Evolutionary conservation across 768 basidiomycete species (phyloP).

Genomic region (Russula sp.): DNA sequence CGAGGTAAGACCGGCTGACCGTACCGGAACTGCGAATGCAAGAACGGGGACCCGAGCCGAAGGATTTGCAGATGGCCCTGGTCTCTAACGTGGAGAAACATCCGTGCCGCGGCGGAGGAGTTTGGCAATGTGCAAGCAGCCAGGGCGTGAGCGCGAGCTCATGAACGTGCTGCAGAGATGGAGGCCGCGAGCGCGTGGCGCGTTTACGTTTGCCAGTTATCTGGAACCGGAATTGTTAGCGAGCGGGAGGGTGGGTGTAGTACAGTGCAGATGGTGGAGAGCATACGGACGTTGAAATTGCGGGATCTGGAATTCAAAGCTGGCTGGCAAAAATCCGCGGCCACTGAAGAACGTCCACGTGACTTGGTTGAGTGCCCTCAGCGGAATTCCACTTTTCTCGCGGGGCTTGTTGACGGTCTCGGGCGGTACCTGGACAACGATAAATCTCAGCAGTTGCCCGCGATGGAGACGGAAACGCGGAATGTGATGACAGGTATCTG

Average conservation of each 20-base stretch:
- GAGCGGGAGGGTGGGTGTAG: constrained; percentile 30
- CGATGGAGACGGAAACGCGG: constrained; percentile 29
- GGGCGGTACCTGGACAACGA: constrained; percentile 29
- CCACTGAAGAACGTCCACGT: constrained; percentile 41
- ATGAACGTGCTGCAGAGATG: constrained; percentile 27
- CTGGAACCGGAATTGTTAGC: constrained; percentile 47
- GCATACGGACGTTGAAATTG: constrained; percentile 20
- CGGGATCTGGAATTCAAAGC: no score
- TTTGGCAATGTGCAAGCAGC: not conserved
- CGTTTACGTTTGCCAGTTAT: constrained; percentile 28
- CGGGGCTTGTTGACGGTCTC: constrained; percentile 26
- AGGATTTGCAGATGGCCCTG: constrained; percentile 36
- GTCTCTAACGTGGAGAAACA: constrained; percentile 40
- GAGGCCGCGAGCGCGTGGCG: constrained; percentile 25
- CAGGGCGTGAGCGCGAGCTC: not conserved
- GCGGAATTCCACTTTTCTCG: constrained; percentile 41
- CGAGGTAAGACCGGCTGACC: constrained; percentile 55
- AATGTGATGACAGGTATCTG: no score
- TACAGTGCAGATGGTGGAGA: not conserved
- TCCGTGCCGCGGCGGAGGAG: constrained; percentile 39
- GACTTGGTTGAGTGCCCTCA: constrained; percentile 46
- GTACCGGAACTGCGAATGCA: constrained; percentile 47
- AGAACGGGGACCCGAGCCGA: constrained; percentile 47
- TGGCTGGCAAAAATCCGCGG: constrained; percentile 39
- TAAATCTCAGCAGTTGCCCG: constrained; percentile 32